Evolutionary conservation across 768 basidiomycete genomes (phyloP).

Genomic region (Rhodotorula sphaerocarpa): DNA sequence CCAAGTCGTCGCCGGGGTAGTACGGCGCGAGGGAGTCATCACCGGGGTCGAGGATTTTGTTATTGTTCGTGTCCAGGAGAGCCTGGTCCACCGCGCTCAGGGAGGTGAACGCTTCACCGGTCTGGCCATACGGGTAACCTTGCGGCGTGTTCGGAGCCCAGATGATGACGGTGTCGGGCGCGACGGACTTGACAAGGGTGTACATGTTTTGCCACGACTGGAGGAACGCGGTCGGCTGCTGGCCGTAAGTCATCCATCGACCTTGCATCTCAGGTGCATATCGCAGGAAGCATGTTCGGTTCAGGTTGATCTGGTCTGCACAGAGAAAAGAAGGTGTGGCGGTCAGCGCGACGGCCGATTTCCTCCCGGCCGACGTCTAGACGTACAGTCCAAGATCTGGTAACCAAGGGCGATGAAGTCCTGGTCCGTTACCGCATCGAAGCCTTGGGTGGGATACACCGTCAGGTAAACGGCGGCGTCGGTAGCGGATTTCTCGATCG

Average conservation of each 20-base stretch:
- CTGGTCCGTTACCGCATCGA: conserved; percentile 32
- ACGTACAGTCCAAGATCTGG: conserved; percentile 38
- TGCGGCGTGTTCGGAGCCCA: conserved; percentile 40
- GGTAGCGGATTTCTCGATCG: conserved; percentile 36
- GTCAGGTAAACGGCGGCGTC: conserved; percentile 41
- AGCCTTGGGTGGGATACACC: conserved; percentile 36
- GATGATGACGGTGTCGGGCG: conserved; percentile 38
- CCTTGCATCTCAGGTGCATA: conserved; percentile 42
- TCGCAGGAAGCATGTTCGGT: conserved; percentile 39
- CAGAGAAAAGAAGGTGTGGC: not conserved
- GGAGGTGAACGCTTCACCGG: not conserved
- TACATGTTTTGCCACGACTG: conserved; percentile 34
- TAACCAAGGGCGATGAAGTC: conserved; percentile 37
- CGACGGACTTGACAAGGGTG: conserved; percentile 34
- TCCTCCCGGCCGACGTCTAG: no score
- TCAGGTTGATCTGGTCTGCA: conserved; percentile 33
- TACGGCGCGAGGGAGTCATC: conserved; percentile 39
- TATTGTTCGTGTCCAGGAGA: conserved; percentile 38
- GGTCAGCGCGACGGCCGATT: no score
- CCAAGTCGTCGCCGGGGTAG: conserved; percentile 39
- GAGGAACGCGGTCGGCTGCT: conserved; percentile 35
- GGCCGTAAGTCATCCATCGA: conserved; percentile 37
- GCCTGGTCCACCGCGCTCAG: conserved; percentile 29
- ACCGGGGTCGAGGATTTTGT: conserved; percentile 30
- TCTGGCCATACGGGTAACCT: conserved; percentile 35